Percentiles rank a stretch among this genome's conserved stretches.
These are phyloP conservation scores for Aspergillus clavatus DNA, from an alignment of 2,329 filamentous ascomycete species.

Conservation along the genomic window DNA sequence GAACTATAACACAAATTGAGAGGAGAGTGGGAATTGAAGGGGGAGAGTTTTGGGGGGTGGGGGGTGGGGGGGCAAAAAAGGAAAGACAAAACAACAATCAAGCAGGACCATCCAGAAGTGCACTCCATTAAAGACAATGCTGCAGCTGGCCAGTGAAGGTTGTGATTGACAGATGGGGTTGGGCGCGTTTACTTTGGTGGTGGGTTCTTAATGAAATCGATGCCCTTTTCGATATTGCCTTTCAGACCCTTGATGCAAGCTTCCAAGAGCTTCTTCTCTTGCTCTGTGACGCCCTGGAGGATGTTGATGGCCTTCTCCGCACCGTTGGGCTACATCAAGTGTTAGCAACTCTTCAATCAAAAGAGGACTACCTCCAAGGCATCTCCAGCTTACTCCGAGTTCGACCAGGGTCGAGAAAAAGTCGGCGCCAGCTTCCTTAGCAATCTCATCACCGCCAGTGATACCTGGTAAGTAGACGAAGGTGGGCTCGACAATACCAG, in stretches of 20 bases:
- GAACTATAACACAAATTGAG: constrained; percentile 5
- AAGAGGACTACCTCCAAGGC: constrained; percentile 5
- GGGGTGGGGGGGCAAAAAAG: no score
- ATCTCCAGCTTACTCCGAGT: constrained; percentile 69
- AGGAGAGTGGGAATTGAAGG: no score
- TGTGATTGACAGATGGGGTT: constrained; percentile 23
- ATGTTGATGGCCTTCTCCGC: constrained; percentile 81
- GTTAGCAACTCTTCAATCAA: constrained; percentile 21
- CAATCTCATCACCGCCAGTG: constrained; percentile 77
- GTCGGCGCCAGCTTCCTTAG: constrained; percentile 76
- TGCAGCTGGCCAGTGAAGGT: constrained; percentile 19
- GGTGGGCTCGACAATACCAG: constrained; percentile 88
- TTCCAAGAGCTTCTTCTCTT: constrained; percentile 83
- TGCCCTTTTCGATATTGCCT: constrained; percentile 90
- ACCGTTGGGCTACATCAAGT: constrained; percentile 62
- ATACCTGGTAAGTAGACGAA: constrained; percentile 94
- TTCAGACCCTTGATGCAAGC: constrained; percentile 72
- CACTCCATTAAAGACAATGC: constrained; percentile 8
- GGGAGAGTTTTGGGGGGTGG: no score
- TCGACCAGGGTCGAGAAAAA: constrained; percentile 97
- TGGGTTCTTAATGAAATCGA: constrained; percentile 82
- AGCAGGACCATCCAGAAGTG: constrained; percentile 12
- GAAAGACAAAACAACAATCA: no score
- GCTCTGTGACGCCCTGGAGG: constrained; percentile 68
- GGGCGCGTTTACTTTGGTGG: constrained; percentile 71